Base-by-base conservation (phyloP, 2,329 filamentous ascomycete species). In the Fulvia fulva region DNA sequence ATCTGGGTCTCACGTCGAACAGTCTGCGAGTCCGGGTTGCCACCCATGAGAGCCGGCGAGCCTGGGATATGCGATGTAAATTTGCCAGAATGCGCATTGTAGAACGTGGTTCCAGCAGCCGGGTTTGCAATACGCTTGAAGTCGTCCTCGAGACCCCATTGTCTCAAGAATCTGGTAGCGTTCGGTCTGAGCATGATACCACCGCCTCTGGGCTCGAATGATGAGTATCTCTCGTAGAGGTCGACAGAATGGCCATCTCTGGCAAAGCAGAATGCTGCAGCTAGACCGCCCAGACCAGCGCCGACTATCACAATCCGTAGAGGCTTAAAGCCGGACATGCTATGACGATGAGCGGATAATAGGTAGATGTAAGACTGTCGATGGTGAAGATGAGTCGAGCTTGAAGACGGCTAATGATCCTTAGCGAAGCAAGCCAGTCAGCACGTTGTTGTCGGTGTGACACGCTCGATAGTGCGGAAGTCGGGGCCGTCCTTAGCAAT, bases 101-200 rank as follows among this genome's bases (percentile, higher is more conserved):
- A 46, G 22, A 50, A 58, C 14, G 43, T 51, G n/a, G 56, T 51
- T 4, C 51, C 51, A 16, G 25, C n/a, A 1, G 56, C 41, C 26
- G n/a, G 14, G 23, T 58, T 51, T 50, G 45, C 54, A 8, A 58
- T 58, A 4, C 23, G 32, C 19, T 28, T 21, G 30, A 58, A 45
- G n/a, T 51, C 51, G 12, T 14, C n/a, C 26, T 45, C 30, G 1
- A 58, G 51, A 26, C 56, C 57, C 53, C 57, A 56, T 52, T 53
- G 25, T 32, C 34, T 1, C 9, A 59, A 21, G 46, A 51, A 52
- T 12, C 53, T 34, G 14, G 53, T 45, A 12, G 57, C 57, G 21
- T 56, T 51, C 25, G 52, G 57, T 12, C 57, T 37, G 25, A 59
- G 55, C 47, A 59, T 53, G 37, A 59, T 56, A 5, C 45, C 57